Percentiles rank a stretch among this genome's conserved stretches.
Conservation (phyloP, 768 basidiomycete species). For the Xerocomus spinulosus region DNA sequence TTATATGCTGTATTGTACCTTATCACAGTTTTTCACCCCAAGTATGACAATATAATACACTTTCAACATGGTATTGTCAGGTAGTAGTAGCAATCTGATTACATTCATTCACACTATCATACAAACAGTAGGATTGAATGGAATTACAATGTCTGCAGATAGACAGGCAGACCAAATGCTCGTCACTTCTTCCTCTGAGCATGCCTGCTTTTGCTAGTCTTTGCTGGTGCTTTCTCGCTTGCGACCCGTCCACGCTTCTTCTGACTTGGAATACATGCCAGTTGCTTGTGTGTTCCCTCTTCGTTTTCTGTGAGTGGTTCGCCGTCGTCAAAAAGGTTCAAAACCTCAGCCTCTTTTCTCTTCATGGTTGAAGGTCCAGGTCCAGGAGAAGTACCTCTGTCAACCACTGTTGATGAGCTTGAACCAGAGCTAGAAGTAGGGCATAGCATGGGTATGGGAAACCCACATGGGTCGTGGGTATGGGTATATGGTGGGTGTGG, state of each 20-base stretch:
- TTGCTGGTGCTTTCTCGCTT: background rate
- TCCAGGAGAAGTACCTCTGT: background rate
- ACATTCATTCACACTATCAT: background rate
- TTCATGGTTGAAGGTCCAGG: background rate
- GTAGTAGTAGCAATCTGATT: background rate
- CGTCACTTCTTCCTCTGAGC: background rate
- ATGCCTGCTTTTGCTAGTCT: background rate
- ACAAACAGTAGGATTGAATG: too few species aligned
- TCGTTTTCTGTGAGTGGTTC: background rate
- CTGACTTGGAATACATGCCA: too few species aligned
- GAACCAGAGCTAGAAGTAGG: too few species aligned
- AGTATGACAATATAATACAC: background rate
- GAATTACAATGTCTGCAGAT: too few species aligned
- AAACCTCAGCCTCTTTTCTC: background rate
- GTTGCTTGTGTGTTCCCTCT: too few species aligned
- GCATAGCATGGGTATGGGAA: too few species aligned
- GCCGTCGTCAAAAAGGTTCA: background rate
- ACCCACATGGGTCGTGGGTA: too few species aligned
- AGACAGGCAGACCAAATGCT: too few species aligned
- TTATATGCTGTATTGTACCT: background rate
- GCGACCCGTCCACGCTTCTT: background rate
- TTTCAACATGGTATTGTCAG: background rate
- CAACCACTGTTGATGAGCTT: too few species aligned
- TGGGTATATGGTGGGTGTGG: too few species aligned
- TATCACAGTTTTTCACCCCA: background rate